Evolutionary conservation across 108 stramenopile genomes (phyloP).

Genomic region (Aurantiochytrium sp.): DNA sequence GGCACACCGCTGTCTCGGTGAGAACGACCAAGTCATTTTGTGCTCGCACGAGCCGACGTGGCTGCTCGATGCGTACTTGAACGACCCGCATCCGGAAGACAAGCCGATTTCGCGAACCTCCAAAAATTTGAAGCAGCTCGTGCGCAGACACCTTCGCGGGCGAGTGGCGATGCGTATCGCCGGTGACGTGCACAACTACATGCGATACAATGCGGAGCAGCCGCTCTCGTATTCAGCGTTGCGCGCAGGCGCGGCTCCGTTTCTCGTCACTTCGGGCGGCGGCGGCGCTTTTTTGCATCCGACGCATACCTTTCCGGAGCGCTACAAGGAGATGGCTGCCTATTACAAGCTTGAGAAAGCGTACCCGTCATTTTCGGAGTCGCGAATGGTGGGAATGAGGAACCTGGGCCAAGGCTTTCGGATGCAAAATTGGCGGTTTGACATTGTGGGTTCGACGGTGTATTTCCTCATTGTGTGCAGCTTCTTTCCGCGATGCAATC

Average conservation of each 20-base stretch:
- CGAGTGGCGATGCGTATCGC: slow-evolving; percentile 49
- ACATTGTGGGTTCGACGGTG: slow-evolving; percentile 43
- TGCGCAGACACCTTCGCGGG: slow-evolving; percentile 44
- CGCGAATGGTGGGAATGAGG: slow-evolving; percentile 40
- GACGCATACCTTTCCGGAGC: slow-evolving; percentile 47
- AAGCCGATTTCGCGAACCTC: slow-evolving; percentile 18
- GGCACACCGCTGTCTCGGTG: slow-evolving; percentile 31
- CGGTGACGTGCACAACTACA: slow-evolving; percentile 61
- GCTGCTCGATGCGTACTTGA: slow-evolving; percentile 40
- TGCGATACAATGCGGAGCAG: slow-evolving; percentile 43
- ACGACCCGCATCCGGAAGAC: slow-evolving; percentile 34
- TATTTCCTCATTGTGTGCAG: slow-evolving; percentile 51
- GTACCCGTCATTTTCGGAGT: slow-evolving; percentile 45
- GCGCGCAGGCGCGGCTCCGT: slow-evolving; percentile 28
- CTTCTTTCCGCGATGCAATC: slow-evolving; percentile 49
- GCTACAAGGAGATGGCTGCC: slow-evolving; percentile 39
- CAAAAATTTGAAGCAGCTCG: slow-evolving; percentile 47
- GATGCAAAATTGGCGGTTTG: slow-evolving; percentile 55
- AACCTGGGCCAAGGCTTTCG: slow-evolving; percentile 52
- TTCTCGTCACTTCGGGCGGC: slow-evolving; percentile 53
- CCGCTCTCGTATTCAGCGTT: not conserved
- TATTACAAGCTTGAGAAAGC: slow-evolving; percentile 42
- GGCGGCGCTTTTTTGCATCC: slow-evolving; percentile 44
- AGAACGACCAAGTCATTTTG: slow-evolving; percentile 41
- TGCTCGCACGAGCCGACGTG: slow-evolving; percentile 56